Evolutionary conservation across 1,139 yeast species (phyloP).

Genomic region (Yamadazyma oceani): DNA sequence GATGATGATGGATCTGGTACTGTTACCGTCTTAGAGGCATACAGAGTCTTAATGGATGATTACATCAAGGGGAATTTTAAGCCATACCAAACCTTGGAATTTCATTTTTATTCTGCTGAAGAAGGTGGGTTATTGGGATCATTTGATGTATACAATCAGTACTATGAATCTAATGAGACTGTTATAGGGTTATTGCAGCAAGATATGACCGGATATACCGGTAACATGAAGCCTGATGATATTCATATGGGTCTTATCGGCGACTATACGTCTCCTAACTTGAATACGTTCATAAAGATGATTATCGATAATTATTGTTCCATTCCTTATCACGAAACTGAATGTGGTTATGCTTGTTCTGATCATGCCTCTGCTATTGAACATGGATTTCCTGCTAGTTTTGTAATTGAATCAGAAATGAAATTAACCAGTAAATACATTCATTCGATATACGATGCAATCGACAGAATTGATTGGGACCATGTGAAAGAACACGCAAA

Average conservation of each 20-base stretch:
- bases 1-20: slow-evolving; percentile 95
- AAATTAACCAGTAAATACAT: slow-evolving; percentile 63
- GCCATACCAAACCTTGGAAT: slow-evolving; percentile 78
- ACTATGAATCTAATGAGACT: slow-evolving; percentile 43
- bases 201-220: slow-evolving; percentile 90
- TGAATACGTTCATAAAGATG: slow-evolving; percentile 63
- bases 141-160: slow-evolving; percentile 66
- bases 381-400: slow-evolving; percentile 80
- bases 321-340: slow-evolving; percentile 70
- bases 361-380: slow-evolving; percentile 88
- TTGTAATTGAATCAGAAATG: slow-evolving; percentile 76
- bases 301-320: slow-evolving; percentile 60
- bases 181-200: slow-evolving; percentile 89
- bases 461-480: slow-evolving; percentile 72
- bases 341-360: slow-evolving; percentile 91
- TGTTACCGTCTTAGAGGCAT: slow-evolving; percentile 72
- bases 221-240: slow-evolving; percentile 53
- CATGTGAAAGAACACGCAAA: slow-evolving; percentile 81
- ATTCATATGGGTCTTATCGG: slow-evolving; percentile 76
- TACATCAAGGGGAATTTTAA: slow-evolving; percentile 36
- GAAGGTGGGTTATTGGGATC: slow-evolving; percentile 93
- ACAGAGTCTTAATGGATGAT: slow-evolving; percentile 55
- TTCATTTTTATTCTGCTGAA: slow-evolving; percentile 94
- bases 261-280: slow-evolving; percentile 63
- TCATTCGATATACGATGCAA: slow-evolving; percentile 77